Evolutionary conservation across 2,329 filamentous ascomycete genomes (phyloP), one percentile per base, ranked within the genome.

Genomic region (Aspergillus transmontanensis): DNA sequence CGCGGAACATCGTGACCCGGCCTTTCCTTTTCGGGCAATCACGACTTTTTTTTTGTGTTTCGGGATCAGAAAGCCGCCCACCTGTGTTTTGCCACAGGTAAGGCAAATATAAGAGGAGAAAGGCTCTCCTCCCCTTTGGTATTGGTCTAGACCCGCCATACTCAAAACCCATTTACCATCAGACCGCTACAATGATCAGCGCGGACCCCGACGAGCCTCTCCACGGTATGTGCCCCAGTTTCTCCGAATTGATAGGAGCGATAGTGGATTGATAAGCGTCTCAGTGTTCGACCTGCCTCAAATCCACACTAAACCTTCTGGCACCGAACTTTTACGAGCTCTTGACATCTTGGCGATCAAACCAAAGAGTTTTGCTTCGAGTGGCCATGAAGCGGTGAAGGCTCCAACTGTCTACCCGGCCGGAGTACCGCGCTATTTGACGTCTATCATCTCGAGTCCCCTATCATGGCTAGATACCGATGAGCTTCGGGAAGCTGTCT

Each of bases 251-350:
- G 65, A 68, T 68, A 67, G 59, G 60, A 54, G 62, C 60, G 64
- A 65, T 66, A 70, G 67, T 70, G 65, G 58, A 63, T 73, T 76
- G 73, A 78, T 75, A 74, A 78, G 71, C 58, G 21, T 45, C n/a
- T 60, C 72, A 89, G 88, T 88, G 62, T 81, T 90, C 62, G 91
- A 94, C 73, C 86, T 97, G 30, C 92, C 93, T n/a, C 91, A 93
- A 72, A 84, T 94, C 66, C 92, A 93, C 84, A 86, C 90, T 71
- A 90, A 87, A 72, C 94, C 94, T 7, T 82, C 87, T 23, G 89
- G 87, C 63, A 79, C 82, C 36, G 82, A 85, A 5, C 83, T 97
- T 53, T 78, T 92, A 57, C 79, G 83, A 30, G 86, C 87, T 30
- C 86, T 97, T n/a, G 79, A 86, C 39, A 80, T 86, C 32, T 84